phyloP scores from a whole-genome alignment of 495 filamentous ascomycete genomes.

The Penicillium waksmanii region DNA sequence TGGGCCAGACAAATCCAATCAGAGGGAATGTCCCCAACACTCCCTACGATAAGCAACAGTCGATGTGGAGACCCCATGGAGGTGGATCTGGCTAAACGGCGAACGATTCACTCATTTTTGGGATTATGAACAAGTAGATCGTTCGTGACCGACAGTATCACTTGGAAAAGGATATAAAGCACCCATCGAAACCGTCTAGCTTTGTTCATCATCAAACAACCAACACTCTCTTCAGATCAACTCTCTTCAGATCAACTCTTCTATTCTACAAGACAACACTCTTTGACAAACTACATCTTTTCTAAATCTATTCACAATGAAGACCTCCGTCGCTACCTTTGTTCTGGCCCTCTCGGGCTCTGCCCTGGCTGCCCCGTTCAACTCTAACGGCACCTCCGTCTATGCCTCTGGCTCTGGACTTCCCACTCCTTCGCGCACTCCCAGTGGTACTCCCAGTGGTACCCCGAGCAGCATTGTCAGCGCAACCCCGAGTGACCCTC shows the following conservation, averaged over 20 bases:
- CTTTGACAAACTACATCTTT: constrained; percentile 2
- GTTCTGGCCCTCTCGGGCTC: constrained; percentile 23
- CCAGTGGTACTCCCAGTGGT: constrained; percentile 8
- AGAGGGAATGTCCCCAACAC: neutral
- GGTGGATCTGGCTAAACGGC: neutral
- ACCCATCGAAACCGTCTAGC: constrained; percentile 2
- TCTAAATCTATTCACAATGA: constrained; percentile 20
- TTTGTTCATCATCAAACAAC: constrained; percentile 15
- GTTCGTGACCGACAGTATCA: neutral
- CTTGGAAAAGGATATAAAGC: constrained; percentile 22
- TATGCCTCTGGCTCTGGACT: constrained; percentile 6
- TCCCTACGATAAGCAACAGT: constrained; percentile 3
- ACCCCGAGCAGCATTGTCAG: neutral
- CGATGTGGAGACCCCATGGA: neutral
- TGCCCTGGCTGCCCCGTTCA: constrained; percentile 23
- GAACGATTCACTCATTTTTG: neutral
- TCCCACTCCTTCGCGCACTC: constrained; percentile 10
- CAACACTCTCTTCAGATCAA: constrained; percentile 1
- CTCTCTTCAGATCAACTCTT: constrained; percentile 1
- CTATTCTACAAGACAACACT: constrained; percentile 6
- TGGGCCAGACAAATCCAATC: neutral
- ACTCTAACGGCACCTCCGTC: constrained; percentile 14
- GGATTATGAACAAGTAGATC: neutral
- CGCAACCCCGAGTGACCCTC: constrained; percentile 2
- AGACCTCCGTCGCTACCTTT: constrained; percentile 21